phyloP scores from a whole-genome alignment of 2,329 filamentous ascomycete genomes.

The Botrytis aclada region DNA sequence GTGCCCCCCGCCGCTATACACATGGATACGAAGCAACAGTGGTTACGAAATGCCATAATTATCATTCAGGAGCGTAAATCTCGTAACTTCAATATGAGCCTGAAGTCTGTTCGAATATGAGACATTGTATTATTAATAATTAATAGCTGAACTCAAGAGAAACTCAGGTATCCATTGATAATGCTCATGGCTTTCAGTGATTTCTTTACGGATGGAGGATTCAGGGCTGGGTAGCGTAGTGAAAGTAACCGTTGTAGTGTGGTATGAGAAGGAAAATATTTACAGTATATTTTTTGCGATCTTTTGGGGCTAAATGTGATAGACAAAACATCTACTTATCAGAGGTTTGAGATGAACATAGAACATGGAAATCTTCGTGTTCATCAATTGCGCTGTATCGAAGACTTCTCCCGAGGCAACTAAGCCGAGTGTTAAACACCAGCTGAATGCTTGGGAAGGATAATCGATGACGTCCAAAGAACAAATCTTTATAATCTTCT shows the following conservation, averaged over 20 bases:
- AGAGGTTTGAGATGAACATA: not conserved
- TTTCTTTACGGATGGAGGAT: not conserved
- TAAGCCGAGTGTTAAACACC: not conserved
- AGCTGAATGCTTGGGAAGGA: not conserved
- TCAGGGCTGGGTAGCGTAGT: not conserved
- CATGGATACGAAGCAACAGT: not conserved
- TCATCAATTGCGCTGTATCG: not conserved
- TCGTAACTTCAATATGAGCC: not conserved
- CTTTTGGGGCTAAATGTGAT: not conserved
- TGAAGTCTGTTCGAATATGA: not conserved
- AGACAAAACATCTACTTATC: not conserved
- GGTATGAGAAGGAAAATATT: not conserved
- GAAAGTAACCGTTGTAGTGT: not conserved
- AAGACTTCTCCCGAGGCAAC: not conserved
- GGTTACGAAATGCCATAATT: not conserved
- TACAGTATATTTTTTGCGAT: not conserved
- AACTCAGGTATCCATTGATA: not conserved
- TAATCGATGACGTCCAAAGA: not conserved
- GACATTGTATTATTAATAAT: not conserved
- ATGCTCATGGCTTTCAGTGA: not conserved
- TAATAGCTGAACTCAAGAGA: not conserved
- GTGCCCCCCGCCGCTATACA: conserved; percentile 9
- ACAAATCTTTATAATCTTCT: not conserved
- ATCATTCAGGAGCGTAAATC: not conserved
- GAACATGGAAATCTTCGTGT: not conserved